Percentiles rank a stretch among this genome's conserved stretches.
Evolutionary conservation across 371 early-diverging fungal genomes (phyloP).

Genomic region (Batkoa obscura): DNA sequence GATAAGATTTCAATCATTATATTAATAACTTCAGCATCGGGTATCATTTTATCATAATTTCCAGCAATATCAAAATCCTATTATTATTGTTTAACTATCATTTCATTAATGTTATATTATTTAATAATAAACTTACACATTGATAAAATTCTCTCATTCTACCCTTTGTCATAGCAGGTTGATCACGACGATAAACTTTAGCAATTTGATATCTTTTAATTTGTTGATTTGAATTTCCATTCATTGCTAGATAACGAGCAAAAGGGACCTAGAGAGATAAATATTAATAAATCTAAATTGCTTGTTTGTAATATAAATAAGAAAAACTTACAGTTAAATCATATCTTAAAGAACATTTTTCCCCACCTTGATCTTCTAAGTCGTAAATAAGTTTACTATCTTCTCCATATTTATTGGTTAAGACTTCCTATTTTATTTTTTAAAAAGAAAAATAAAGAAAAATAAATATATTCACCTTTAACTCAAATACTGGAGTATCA

Average conservation of each 20-base stretch:
- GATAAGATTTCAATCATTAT: constrained; percentile 67
- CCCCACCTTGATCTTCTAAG: constrained; percentile 97
- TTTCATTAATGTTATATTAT: neutral
- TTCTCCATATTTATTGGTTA: constrained; percentile 98
- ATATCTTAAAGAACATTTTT: constrained; percentile 91
- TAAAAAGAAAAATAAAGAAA: neutral
- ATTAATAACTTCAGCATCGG: constrained; percentile 90
- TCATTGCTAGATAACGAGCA: constrained; percentile 95
- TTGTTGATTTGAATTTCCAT: constrained; percentile 57
- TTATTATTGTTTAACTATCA: too few species aligned
- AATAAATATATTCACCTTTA: constrained; percentile 30
- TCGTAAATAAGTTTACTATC: constrained; percentile 98
- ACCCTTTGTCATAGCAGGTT: constrained; percentile 96
- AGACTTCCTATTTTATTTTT: constrained; percentile 41
- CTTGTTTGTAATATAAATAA: too few species aligned
- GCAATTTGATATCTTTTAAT: constrained; percentile 98
- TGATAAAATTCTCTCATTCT: constrained; percentile 98
- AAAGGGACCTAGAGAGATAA: constrained; percentile 54
- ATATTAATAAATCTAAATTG: neutral
- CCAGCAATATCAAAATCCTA: constrained; percentile 99
- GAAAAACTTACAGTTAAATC: constrained; percentile 76
- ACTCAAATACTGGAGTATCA: constrained; percentile 99
- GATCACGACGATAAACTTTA: constrained; percentile 98
- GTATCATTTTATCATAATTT: constrained; percentile 82
- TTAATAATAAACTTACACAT: constrained; percentile 38